phyloP scores from a whole-genome alignment of 345 rosid genomes.

The Melaleuca alternifolia region DNA sequence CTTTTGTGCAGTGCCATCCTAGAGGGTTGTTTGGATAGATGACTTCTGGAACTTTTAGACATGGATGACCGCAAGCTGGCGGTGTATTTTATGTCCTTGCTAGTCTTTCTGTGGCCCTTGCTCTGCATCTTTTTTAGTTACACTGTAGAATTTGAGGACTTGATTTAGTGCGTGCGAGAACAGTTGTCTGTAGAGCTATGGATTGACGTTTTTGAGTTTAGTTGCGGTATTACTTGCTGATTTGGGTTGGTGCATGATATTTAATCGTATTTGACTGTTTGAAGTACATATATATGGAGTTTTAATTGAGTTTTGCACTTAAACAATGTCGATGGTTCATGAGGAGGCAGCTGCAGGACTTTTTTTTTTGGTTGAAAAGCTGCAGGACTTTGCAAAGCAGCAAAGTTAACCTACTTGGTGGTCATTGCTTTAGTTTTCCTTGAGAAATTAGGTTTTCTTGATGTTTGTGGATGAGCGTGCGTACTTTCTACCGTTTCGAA shows the following conservation, averaged over 20 bases:
- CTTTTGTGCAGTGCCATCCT: slow-evolving; percentile 16
- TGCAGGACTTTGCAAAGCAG: background rate
- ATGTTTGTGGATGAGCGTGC: background rate
- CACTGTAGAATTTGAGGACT: background rate
- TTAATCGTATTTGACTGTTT: background rate
- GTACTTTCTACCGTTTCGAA: background rate
- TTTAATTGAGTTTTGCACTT: background rate
- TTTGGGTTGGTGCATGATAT: background rate
- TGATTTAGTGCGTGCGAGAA: background rate
- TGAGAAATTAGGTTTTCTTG: background rate
- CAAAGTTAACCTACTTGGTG: background rate
- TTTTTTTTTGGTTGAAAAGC: too few species aligned
- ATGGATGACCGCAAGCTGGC: background rate
- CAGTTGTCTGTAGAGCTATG: background rate
- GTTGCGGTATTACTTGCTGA: background rate
- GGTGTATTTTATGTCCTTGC: background rate
- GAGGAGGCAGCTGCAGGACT: background rate
- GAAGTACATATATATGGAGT: background rate
- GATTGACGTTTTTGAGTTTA: background rate
- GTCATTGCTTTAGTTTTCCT: background rate
- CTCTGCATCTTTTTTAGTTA: background rate
- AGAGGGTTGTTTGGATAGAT: background rate
- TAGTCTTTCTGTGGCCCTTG: background rate
- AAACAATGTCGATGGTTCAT: background rate
- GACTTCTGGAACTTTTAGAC: background rate